Percentiles rank a stretch among this genome's conserved stretches.
These are phyloP conservation scores for Ganoderma lingzhi DNA, from an alignment of 1,284 basidiomycete species.

Conservation along the genomic window DNA sequence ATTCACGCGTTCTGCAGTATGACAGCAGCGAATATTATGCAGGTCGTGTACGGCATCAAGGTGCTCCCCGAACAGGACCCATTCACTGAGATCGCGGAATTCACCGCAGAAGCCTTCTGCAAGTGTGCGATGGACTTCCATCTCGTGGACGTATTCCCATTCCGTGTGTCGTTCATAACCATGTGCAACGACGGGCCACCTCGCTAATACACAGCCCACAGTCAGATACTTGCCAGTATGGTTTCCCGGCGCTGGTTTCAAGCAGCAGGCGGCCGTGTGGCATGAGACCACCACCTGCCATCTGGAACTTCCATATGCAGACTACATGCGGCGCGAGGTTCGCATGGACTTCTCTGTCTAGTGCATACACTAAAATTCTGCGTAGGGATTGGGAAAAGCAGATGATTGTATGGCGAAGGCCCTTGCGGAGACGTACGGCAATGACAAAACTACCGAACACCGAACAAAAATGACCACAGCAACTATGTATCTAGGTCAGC, in stretches of 20 bases:
- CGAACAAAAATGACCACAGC: conserved; percentile 26
- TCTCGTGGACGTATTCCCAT: conserved; percentile 35
- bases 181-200: not conserved
- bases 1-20: conserved; percentile 22
- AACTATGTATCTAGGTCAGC: conserved; percentile 36
- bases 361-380: not conserved
- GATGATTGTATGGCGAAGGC: conserved; percentile 21
- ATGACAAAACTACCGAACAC: conserved; percentile 6
- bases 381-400: not conserved
- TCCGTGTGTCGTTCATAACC: conserved; percentile 24
- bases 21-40: conserved; percentile 36
- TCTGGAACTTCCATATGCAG: conserved; percentile 37
- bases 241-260: conserved; percentile 48
- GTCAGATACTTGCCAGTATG: conserved; percentile 45
- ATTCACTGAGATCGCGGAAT: conserved; percentile 37
- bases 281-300: conserved; percentile 28
- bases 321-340: conserved; percentile 22
- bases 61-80: conserved; percentile 37
- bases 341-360: not conserved
- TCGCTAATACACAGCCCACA: conserved; percentile 16
- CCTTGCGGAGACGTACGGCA: conserved; percentile 17
- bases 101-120: conserved; percentile 29
- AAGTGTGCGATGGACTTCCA: conserved; percentile 22
- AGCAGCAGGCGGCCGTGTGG: conserved; percentile 37
- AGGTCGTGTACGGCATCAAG: conserved; percentile 38